A percentile compares a stretch with the other conserved stretches of the same genome.
Conservation (phyloP, 805 yeast genomes). For the Groenewaldozyma salmanticensis region DNA sequence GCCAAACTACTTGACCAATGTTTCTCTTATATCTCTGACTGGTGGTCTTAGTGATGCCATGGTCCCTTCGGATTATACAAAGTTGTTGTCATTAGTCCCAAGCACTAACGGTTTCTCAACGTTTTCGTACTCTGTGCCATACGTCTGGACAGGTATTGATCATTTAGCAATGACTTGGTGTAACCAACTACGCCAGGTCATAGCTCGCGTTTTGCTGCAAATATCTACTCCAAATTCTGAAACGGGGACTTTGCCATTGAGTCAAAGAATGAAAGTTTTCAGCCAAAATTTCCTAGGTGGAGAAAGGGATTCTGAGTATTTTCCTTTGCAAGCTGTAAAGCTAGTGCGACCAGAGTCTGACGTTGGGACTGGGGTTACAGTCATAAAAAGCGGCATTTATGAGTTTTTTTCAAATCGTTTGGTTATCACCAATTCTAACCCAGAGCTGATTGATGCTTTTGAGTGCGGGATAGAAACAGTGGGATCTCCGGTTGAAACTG, state of each 20-base stretch:
- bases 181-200: conserved; percentile 57
- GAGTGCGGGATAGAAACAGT: background rate
- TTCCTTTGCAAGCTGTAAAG: background rate
- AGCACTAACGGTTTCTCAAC: conserved; percentile 68
- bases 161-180: conserved; percentile 95
- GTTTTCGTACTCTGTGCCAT: conserved; percentile 73
- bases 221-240: conserved; percentile 21
- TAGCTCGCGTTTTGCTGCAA: conserved; percentile 50
- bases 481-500: background rate
- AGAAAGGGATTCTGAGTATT: conserved; percentile 20
- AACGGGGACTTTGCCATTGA: conserved; percentile 33
- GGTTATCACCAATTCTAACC: background rate
- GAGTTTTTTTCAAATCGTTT: background rate
- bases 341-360: background rate
- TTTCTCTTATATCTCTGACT: conserved; percentile 70
- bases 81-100: conserved; percentile 60
- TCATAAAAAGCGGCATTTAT: background rate
- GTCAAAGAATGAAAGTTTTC: conserved; percentile 49
- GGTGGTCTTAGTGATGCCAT: conserved; percentile 72
- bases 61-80: conserved; percentile 82
- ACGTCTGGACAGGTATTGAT: conserved; percentile 87
- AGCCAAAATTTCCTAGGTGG: conserved; percentile 29
- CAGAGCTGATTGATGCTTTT: background rate
- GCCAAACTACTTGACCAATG: conserved; percentile 37
- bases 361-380: background rate